phyloP scores from a whole-genome alignment of 108 stramenopile genomes.

The Parietichytrium sp. region DNA sequence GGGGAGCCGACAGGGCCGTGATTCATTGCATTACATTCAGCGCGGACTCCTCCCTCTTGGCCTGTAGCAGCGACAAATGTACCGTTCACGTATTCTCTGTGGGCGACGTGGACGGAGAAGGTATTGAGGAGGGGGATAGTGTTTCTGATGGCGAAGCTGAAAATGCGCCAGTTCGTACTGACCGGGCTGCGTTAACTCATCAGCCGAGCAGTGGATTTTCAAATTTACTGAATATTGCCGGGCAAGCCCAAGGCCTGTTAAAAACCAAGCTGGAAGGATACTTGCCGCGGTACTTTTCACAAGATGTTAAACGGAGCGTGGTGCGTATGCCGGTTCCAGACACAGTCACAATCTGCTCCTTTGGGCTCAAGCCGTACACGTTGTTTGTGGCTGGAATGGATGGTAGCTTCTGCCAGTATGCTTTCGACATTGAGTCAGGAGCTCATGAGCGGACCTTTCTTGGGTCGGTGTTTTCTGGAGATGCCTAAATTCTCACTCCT shows the following conservation, averaged over 20 bases:
- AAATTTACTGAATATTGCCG: background rate
- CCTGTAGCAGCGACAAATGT: slow-evolving; percentile 87
- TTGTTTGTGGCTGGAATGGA: slow-evolving; percentile 53
- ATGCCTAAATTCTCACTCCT: too few relatives aligned
- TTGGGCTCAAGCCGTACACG: slow-evolving; percentile 52
- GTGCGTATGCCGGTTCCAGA: slow-evolving; percentile 26
- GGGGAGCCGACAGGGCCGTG: slow-evolving; percentile 86
- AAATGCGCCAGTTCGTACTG: too few relatives aligned
- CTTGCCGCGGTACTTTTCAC: slow-evolving; percentile 47
- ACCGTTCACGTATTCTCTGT: slow-evolving; percentile 86
- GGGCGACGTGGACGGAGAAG: background rate
- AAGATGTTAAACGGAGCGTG: slow-evolving; percentile 31
- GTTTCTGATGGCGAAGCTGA: background rate
- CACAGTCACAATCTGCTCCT: slow-evolving; percentile 50
- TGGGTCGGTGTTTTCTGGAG: background rate
- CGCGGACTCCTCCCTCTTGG: slow-evolving; percentile 76
- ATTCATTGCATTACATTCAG: slow-evolving; percentile 85
- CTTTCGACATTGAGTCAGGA: background rate
- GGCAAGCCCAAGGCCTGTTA: background rate
- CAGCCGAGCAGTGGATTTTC: background rate
- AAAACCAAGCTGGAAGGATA: background rate
- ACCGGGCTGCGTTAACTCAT: background rate
- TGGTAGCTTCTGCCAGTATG: slow-evolving; percentile 36
- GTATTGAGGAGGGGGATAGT: background rate
- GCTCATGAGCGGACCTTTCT: background rate